These are phyloP conservation scores for Didymellaceae sp. DNA, from an alignment of 2,329 filamentous ascomycete genomes.

Conservation along the genomic window DNA sequence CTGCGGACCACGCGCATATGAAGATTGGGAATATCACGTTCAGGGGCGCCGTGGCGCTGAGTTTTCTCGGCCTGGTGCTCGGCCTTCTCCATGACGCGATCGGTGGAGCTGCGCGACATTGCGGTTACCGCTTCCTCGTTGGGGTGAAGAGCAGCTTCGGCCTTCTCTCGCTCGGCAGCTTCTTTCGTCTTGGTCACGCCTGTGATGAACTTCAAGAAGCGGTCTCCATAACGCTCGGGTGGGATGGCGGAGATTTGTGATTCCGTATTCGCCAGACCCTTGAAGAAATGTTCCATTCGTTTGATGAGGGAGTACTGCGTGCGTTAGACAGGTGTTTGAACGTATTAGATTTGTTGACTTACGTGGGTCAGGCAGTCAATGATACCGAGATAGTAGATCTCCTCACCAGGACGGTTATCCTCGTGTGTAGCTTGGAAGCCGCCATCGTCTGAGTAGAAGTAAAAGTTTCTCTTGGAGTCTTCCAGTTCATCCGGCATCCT, in stretches of 20 bases:
- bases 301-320: slow-evolving; percentile 91
- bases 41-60: slow-evolving; percentile 53
- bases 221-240: slow-evolving; percentile 87
- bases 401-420: slow-evolving; percentile 80
- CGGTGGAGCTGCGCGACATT: slow-evolving; percentile 53
- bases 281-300: slow-evolving; percentile 96
- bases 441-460: slow-evolving; percentile 94
- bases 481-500: slow-evolving; percentile 89
- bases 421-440: slow-evolving; percentile 93
- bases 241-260: slow-evolving; percentile 91
- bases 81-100: slow-evolving; percentile 63
- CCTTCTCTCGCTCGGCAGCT: slow-evolving; percentile 69
- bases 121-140: slow-evolving; percentile 49
- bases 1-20: slow-evolving; percentile 65
- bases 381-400: slow-evolving; percentile 97
- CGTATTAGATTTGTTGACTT: slow-evolving; percentile 53
- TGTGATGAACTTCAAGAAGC: slow-evolving; percentile 91
- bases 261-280: slow-evolving; percentile 83
- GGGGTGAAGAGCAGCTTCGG: slow-evolving; percentile 42
- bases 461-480: slow-evolving; percentile 70
- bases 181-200: slow-evolving; percentile 90
- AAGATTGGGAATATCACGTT: slow-evolving; percentile 67
- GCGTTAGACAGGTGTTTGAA: slow-evolving; percentile 29
- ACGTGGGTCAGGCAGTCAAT: slow-evolving; percentile 98
- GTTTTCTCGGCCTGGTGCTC: slow-evolving; percentile 69